Base-by-base conservation (phyloP, 2,329 filamentous ascomycete species). In the Phyllosticta capitalensis region DNA sequence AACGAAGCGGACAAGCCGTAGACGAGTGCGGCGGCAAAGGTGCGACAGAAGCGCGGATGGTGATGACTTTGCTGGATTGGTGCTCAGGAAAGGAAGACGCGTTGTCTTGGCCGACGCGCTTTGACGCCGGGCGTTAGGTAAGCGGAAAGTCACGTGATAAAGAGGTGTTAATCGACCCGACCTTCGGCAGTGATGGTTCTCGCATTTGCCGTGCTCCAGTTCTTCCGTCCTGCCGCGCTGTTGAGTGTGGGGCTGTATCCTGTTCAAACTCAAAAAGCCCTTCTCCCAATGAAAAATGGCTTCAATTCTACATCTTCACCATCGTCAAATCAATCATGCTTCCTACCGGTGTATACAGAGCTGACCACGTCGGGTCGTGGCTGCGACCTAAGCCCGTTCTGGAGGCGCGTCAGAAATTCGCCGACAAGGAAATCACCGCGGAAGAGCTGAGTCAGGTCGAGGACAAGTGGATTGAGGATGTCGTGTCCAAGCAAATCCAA, bases 331-430 rank as follows among this genome's bases (percentile, higher is more conserved):
- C 38, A 45, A 45, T 6, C 28, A 74, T 75, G 72, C 72, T 75
- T 48, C 72, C 72, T 6, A 63, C 67, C 52, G 72, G 72, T 54
- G 71, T 74, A 56, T 75, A 74, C 64, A 65, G 70, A 60, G 79
- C 80, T 65, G 80, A 83, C 73, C 80, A 83, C 64, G 80, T 83
- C 64, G 80, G 80, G 56, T 82, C 79, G 20, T 78, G 82, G 63
- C 74, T 83, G 20, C 78, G 80, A 30, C 79, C 80, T 61, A 75
- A 76, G 64, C 68, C 74, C 7, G 73, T 83, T 55, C 75, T 82
- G 59, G 72, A 76, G 21, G 76, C 77, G 17, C 79, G 80, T 59
- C 72, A 78, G 61, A 74, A 79, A 52, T 74, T 77, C 10, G 76
- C 76, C 51, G 71, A 74, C 38, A 73, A 74, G 55, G 72, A 73